These are phyloP conservation scores for Stromatinia cepivora DNA, from an alignment of 2,329 filamentous ascomycete species.

Conservation along the genomic window DNA sequence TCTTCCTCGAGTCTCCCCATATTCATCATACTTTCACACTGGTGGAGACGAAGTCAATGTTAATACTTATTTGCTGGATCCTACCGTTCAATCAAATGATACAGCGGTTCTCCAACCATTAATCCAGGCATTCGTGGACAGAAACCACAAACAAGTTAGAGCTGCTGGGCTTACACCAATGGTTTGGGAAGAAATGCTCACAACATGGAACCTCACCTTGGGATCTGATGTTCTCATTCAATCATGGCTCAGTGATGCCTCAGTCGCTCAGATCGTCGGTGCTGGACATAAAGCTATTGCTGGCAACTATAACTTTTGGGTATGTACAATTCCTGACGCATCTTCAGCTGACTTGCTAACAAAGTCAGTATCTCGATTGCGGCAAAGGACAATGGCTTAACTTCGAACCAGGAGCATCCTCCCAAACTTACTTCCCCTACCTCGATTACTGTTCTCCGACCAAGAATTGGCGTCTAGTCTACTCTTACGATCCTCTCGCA, in stretches of 20 bases:
- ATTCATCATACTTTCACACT: constrained; percentile 77
- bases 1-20: constrained; percentile 68
- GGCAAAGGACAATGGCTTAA: constrained; percentile 78
- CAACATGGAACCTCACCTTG: constrained; percentile 75
- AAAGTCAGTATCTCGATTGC: constrained; percentile 73
- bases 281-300: constrained; percentile 70
- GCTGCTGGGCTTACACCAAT: constrained; percentile 67
- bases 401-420: constrained; percentile 58
- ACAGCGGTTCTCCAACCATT: constrained; percentile 67
- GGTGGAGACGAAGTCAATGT: constrained; percentile 85
- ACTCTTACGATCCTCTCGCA: constrained; percentile 72
- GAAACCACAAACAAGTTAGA: constrained; percentile 65
- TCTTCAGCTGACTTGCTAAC: constrained; percentile 27
- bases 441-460: constrained; percentile 76
- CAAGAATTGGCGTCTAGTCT: constrained; percentile 81
- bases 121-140: constrained; percentile 74
- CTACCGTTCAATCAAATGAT: constrained; percentile 67
- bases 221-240: constrained; percentile 73
- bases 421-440: constrained; percentile 64
- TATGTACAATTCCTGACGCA: constrained; percentile 43
- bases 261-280: constrained; percentile 59
- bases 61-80: constrained; percentile 72
- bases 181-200: constrained; percentile 86
- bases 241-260: constrained; percentile 66
- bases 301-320: constrained; percentile 77